phyloP scores from a whole-genome alignment of 257 asterid genomes.

The Solanum virginianum region DNA sequence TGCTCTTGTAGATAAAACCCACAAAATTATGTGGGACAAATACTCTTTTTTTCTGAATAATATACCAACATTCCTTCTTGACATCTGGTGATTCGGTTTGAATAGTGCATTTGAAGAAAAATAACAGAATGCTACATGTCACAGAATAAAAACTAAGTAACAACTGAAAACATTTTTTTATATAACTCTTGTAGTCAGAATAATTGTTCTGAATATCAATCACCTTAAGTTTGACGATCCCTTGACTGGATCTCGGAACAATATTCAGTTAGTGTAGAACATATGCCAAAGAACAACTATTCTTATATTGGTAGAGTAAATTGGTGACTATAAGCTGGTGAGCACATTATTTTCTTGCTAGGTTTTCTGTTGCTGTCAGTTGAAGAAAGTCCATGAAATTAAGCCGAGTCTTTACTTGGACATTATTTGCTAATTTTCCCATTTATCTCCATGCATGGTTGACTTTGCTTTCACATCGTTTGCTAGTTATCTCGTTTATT shows the following conservation, averaged over 20 bases:
- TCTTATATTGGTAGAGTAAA: neutral
- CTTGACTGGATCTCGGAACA: neutral
- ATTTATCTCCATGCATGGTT: neutral
- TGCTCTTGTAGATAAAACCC: neutral
- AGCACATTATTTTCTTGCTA: neutral
- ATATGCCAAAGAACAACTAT: neutral
- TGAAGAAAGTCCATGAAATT: neutral
- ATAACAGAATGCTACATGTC: neutral
- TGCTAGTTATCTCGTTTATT: neutral
- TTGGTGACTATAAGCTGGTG: neutral
- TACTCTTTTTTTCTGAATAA: neutral
- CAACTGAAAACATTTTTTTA: neutral
- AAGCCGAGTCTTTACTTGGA: neutral
- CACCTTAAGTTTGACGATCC: neutral
- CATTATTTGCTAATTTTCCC: neutral
- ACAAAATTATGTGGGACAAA: neutral
- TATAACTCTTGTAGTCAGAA: neutral
- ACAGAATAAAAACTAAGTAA: neutral
- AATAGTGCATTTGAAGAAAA: neutral
- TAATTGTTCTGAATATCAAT: neutral
- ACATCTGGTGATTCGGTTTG: neutral
- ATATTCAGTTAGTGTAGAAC: neutral
- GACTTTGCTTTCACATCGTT: neutral
- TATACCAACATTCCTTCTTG: neutral
- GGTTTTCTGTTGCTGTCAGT: neutral